Evolutionary conservation across 202 grass and related monocot species (phyloP), one percentile per base, ranked within the genome.

Genomic region (Eragrostis tef): DNA sequence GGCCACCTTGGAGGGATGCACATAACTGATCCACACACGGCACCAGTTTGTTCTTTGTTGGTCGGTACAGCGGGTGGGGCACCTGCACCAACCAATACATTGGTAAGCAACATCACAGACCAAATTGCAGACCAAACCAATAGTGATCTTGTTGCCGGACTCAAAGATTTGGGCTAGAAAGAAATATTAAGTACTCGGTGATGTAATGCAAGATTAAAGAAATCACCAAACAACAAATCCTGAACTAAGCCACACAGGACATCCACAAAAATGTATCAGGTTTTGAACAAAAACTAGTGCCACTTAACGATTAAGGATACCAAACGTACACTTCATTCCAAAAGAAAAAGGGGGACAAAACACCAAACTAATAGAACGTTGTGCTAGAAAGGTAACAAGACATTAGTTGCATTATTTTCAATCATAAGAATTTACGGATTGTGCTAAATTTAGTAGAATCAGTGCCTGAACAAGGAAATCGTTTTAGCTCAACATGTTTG

Each of bases 31-130:
- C 80, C n/a, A 67, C 70, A 57, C 96, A 99, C 0, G 85, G 70
- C 22, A 96, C 87, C 60, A 99, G 56, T 47, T 93, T 99, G 72
- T 79, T 89, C 85, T 80, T 91, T 21, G 82, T 87, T 49, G 93
- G 96, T 45, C 87, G 74, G 81, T 93, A 99, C 47, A 91, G 83
- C 0, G 90, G 93, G 59, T 99, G 96, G 63, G 96, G 96, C 36
- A 92, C 93, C 96, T 99, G 81, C 20, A 75, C 45, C 53, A 29
- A 73, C 60, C 10, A 64, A 71, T 44, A 56, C 22, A 39, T 64
- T 57, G 45, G 15, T 47, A 76, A 3, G 44, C 4, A 74, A 71
- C 29, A 84, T 84, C 6, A 79, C 13, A 75, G 29, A 73, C 22
- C 3, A 27, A 62, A 80, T 6, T 67, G 14, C 20, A 58, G 41